Evolutionary conservation across 106 monocot species (phyloP), one percentile per base, ranked within the genome.

Genomic region (Narthecium ossifragum): DNA sequence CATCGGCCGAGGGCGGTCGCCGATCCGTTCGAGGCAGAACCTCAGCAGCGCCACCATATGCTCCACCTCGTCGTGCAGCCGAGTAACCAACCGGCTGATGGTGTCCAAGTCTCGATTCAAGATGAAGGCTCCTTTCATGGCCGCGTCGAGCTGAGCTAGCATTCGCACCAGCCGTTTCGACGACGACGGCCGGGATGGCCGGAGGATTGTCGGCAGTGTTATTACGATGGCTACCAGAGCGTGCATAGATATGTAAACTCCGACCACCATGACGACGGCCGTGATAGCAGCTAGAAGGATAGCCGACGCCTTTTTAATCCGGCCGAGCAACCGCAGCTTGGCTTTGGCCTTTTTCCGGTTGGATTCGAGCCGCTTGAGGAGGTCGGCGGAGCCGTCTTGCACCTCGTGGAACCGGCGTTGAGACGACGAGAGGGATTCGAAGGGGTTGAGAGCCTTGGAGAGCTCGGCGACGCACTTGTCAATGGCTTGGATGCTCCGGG

Each of bases 41-140:
- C 71, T 50, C 45, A 55, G 46, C 65, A 82, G 46, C 8, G 38
- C 75, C 4, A 70, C 26, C 71, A 76, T 67, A 59, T 90, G 78
- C 54, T 85, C 79, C 18, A 73, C 65, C 75, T 85, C 90, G 22
- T 81, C 81, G 27, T 36, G 39, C 63, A 85, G 5, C 64, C 81
- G 47, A 43, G 43, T 63, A 29, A 90, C 81, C 30, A 90, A 75
- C 56, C 85, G 55, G 40, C 78, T 79, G 1, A 85, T 79, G 31
- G 85, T 85, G 57, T 85, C 90, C 63, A 90, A 25, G 34, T 90
- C 82, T 26, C 78, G 55, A 57, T 73, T 82, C 64, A 90, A 46
- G 25, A 82, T 85, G 55, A 85, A 88, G 25, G 65, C 62, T 31
- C 90, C 90, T 32, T 76, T 90, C 0, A 75, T 58, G 29, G 85